Conservation (phyloP, 441 rosid genomes). For the Populus hybrid region DNA sequence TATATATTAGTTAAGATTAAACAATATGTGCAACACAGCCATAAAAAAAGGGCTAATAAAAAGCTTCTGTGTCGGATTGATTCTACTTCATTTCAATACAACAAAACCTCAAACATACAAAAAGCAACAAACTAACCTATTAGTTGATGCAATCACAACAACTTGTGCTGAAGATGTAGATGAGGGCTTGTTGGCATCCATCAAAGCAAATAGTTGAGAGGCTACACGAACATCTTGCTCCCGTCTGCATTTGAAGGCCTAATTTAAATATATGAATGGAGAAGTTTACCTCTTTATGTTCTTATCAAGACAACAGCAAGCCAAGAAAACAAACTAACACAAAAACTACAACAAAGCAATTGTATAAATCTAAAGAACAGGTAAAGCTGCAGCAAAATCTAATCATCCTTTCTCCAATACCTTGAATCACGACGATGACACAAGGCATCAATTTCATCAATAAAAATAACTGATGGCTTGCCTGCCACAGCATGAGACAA, state of each 20-base stretch:
- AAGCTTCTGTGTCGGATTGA: not conserved
- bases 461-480: slow-evolving; percentile 76
- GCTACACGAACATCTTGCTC: slow-evolving; percentile 82
- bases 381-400: not conserved
- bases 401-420: slow-evolving; percentile 27
- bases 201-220: slow-evolving; percentile 67
- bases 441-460: slow-evolving; percentile 91
- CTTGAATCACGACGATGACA: slow-evolving; percentile 80
- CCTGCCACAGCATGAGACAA: slow-evolving; percentile 57
- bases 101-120: not conserved
- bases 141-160: slow-evolving; percentile 87
- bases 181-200: slow-evolving; percentile 70
- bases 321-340: not conserved
- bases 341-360: not conserved
- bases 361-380: not conserved
- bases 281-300: not conserved
- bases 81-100: not conserved
- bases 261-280: slow-evolving; percentile 7
- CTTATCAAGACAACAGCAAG: not conserved
- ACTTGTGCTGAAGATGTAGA: slow-evolving; percentile 47
- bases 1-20: not conserved
- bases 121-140: slow-evolving; percentile 50
- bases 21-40: not conserved
- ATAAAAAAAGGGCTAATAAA: not conserved
- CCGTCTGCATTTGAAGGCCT: slow-evolving; percentile 49